Conservation (phyloP, 1,284 basidiomycete genomes). For the Phylloporus sp. region DNA sequence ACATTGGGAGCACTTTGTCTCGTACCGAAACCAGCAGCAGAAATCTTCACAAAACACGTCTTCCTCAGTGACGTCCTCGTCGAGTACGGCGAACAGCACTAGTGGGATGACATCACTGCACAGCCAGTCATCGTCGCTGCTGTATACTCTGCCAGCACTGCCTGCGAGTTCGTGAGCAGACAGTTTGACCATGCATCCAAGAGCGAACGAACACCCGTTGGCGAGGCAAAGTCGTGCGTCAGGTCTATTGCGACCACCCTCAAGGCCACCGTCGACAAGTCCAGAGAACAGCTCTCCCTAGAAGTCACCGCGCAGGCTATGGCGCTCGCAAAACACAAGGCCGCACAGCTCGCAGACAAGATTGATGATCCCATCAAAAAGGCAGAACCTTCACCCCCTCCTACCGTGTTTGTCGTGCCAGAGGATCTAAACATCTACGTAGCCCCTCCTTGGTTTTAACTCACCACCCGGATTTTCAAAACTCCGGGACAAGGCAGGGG, state of each 20-base stretch:
- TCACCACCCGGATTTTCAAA: slow-evolving; percentile 86
- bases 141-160: slow-evolving; percentile 58
- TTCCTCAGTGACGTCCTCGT: slow-evolving; percentile 81
- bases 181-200: slow-evolving; percentile 51
- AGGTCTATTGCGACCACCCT: slow-evolving; percentile 55
- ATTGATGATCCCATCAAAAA: slow-evolving; percentile 70
- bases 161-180: slow-evolving; percentile 58
- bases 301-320: slow-evolving; percentile 52
- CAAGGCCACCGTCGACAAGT: slow-evolving; percentile 59
- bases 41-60: slow-evolving; percentile 82
- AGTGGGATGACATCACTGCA: slow-evolving; percentile 78
- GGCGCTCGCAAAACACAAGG: slow-evolving; percentile 56
- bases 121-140: slow-evolving; percentile 66
- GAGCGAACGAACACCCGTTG: slow-evolving; percentile 39
- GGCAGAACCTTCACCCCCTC: slow-evolving; percentile 8
- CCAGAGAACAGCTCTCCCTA: slow-evolving; percentile 46
- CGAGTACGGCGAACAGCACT: slow-evolving; percentile 80
- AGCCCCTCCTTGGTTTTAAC: slow-evolving; percentile 86
- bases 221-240: slow-evolving; percentile 56
- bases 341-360: slow-evolving; percentile 65
- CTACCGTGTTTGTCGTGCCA: slow-evolving; percentile 35
- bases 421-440: slow-evolving; percentile 64
- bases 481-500: slow-evolving; percentile 50
- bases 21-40: slow-evolving; percentile 79
- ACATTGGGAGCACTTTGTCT: slow-evolving; percentile 77